phyloP scores from a whole-genome alignment of 1,139 yeast genomes.

The Kodamaea derodonti region DNA sequence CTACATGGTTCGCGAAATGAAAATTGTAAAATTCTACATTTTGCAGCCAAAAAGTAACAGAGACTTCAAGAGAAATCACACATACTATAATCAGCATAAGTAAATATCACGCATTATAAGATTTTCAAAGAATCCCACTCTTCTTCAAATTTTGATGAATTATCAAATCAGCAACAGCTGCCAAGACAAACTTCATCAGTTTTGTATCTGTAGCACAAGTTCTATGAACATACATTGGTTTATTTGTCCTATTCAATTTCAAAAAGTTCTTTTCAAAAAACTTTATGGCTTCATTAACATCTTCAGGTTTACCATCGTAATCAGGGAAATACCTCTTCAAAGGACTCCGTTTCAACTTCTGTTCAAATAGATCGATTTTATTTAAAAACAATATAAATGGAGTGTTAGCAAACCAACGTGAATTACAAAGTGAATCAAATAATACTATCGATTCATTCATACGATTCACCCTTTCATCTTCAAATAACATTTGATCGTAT shows the following conservation, averaged over 20 bases:
- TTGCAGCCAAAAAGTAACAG: too few species aligned
- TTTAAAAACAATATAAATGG: slow-evolving; percentile 88
- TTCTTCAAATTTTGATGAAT: slow-evolving; percentile 77
- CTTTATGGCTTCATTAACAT: slow-evolving; percentile 61
- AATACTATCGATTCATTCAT: slow-evolving; percentile 87
- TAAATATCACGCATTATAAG: too few species aligned
- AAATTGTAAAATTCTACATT: too few species aligned
- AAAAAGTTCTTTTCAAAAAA: slow-evolving; percentile 66
- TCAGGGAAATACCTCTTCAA: slow-evolving; percentile 70
- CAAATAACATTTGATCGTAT: slow-evolving; percentile 88
- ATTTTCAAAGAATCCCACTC: slow-evolving; percentile 66
- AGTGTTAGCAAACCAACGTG: slow-evolving; percentile 78
- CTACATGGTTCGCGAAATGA: too few species aligned
- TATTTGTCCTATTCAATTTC: slow-evolving; percentile 57
- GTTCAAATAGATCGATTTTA: slow-evolving; percentile 77
- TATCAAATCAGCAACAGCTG: slow-evolving; percentile 90
- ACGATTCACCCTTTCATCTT: slow-evolving; percentile 83
- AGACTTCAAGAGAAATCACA: too few species aligned
- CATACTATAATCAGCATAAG: too few species aligned
- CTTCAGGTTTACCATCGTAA: slow-evolving; percentile 57
- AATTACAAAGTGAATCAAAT: slow-evolving; percentile 82
- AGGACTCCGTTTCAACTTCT: slow-evolving; percentile 64
- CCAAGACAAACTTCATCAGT: slow-evolving; percentile 82
- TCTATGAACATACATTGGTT: slow-evolving; percentile 82
- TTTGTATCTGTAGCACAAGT: slow-evolving; percentile 95